Evolutionary conservation across 2,329 filamentous ascomycete genomes (phyloP).

Genomic region (Neobulgaria alba): DNA sequence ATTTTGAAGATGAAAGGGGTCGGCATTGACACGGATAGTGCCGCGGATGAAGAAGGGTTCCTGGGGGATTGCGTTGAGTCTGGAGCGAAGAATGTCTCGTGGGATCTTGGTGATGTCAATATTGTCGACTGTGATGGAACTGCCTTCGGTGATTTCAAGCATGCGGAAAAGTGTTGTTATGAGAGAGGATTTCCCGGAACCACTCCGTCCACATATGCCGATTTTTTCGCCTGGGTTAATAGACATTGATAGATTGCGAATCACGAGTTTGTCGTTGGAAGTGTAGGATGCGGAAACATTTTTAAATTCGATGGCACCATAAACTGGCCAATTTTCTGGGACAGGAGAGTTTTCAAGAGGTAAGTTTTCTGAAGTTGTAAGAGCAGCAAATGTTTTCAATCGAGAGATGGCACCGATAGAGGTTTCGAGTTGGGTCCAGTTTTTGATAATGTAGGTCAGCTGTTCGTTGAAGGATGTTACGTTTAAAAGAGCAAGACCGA

Average conservation of each 20-base stretch:
- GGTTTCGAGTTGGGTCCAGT: conserved; percentile 25
- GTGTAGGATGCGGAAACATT: conserved; percentile 27
- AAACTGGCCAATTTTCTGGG: conserved; percentile 17
- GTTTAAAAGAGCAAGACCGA: conserved; percentile 27
- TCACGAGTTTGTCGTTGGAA: conserved; percentile 11
- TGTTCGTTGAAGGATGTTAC: conserved; percentile 22
- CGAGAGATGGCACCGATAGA: conserved; percentile 22
- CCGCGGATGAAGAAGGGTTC: conserved; percentile 42
- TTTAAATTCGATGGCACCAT: conserved; percentile 29
- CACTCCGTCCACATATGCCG: conserved; percentile 38
- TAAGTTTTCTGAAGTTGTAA: conserved; percentile 15
- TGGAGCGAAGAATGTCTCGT: conserved; percentile 36
- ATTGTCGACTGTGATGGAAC: conserved; percentile 37
- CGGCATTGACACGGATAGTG: conserved; percentile 39
- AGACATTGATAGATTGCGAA: conserved; percentile 33
- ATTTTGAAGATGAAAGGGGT: conserved; percentile 29
- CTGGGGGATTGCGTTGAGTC: conserved; percentile 36
- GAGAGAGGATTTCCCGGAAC: conserved; percentile 36
- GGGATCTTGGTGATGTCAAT: conserved; percentile 37
- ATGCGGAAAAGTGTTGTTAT: conserved; percentile 42
- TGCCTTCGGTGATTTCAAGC: conserved; percentile 35
- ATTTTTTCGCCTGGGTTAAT: conserved; percentile 44
- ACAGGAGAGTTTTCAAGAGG: conserved; percentile 8
- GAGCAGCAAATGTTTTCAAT: conserved; percentile 11
- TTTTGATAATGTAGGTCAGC: conserved; percentile 17